Evolutionary conservation across 1,284 basidiomycete species (phyloP), one percentile per base, ranked within the genome.

Genomic region (Ganoderma boninense): DNA sequence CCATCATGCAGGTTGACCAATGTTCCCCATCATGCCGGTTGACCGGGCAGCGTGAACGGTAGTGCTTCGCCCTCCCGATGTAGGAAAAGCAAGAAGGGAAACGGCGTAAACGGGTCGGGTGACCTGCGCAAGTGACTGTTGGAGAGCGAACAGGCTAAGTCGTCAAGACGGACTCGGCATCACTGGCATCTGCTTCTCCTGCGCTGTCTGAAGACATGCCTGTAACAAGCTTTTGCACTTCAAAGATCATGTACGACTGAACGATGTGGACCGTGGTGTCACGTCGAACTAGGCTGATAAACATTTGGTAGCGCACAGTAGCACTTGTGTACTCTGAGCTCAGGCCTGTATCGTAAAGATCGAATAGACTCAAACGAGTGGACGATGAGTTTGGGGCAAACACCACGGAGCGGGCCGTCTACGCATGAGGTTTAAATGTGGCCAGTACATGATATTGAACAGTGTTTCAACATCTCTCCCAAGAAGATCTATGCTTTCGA

Each of bases 121-220:
- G 92, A 94, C 77, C 74, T 94, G 72, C 83, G 92, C 73, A 94
- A 93, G 84, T 92, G 91, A 75, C 73, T 94, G 68, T 74, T 94
- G 76, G 94, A 94, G 85, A 91, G 89, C 77, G 91, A 93, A 74
- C 92, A 94, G 76, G 92, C 92, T 32, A 93, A 93, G 80, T 89
- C 86, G 20, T 87, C 77, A 66, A 81, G 91, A 67, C 89, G 89
- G 77, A 89, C 91, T 7, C 81, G 90, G 85, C 83, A 1, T 86
- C 87, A 72, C 79, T 78, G 82, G 86, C 70, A 65, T 79, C 69
- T 2, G 86, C 87, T 0, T 92, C 91, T 1, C 92, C 92, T 2
- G 84, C 82, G 0, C 78, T 83, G 2, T 78, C 82, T 1, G 86
- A 87, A 4, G 83, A 84, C 20, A 86, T 86, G 73, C 76, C n/a